Evolutionary conservation across 176 grass and related monocot genomes (phyloP).

Genomic region (sorghum (Sorghum bicolor)): DNA sequence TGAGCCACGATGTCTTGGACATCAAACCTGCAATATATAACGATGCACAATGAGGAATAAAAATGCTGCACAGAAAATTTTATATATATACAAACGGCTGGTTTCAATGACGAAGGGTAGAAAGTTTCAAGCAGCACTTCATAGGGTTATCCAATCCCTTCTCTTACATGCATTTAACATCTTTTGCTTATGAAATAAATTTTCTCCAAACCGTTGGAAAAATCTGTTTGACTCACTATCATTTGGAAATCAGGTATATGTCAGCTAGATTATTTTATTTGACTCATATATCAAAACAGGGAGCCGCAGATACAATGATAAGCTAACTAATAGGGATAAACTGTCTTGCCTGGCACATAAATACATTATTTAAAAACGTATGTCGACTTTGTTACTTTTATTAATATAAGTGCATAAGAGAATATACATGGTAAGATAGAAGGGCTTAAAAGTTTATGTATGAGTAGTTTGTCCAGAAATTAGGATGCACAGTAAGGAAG

Average conservation of each 20-base stretch:
- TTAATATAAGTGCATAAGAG: background rate
- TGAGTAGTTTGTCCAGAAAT: background rate
- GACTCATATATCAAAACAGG: background rate
- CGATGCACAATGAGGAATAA: background rate
- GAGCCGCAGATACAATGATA: background rate
- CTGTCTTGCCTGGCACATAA: background rate
- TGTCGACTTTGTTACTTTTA: background rate
- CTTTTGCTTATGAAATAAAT: background rate
- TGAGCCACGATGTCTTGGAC: background rate
- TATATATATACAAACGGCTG: background rate
- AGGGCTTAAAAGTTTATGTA: background rate
- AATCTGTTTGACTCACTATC: background rate
- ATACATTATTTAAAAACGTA: background rate
- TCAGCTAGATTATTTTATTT: background rate
- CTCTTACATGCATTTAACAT: background rate
- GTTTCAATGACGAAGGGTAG: background rate
- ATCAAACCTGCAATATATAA: background rate
- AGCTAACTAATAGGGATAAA: background rate
- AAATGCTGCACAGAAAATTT: background rate
- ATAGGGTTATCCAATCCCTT: background rate
- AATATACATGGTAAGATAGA: too few relatives aligned
- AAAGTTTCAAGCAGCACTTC: background rate
- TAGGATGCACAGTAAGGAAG: background rate
- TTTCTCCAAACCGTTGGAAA: background rate
- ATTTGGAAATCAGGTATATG: background rate